phyloP scores from a whole-genome alignment of 2,329 filamentous ascomycete species.

The Sporothrix euskadiensis region DNA sequence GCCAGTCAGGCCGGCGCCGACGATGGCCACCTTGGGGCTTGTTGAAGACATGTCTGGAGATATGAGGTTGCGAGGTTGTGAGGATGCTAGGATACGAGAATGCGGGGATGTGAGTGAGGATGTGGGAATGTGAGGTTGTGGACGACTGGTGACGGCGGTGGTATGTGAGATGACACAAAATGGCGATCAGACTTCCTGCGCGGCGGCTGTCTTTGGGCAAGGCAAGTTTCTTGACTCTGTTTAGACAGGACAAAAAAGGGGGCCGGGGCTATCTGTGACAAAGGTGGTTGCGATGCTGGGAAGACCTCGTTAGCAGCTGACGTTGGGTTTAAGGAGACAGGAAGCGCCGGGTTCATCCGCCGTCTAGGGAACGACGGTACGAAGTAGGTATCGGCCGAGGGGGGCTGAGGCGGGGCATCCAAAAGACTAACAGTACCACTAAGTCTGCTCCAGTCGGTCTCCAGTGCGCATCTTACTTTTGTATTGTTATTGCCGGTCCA shows the following conservation, averaged over 20 bases:
- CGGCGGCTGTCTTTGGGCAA: background rate
- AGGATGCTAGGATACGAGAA: background rate
- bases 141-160: background rate
- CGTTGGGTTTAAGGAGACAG: conserved; percentile 3
- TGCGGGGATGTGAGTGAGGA: background rate
- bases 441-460: background rate
- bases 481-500: conserved; percentile 3
- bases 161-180: background rate
- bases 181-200: background rate
- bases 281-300: background rate
- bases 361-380: background rate
- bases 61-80: background rate
- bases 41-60: background rate
- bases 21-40: conserved; percentile 38
- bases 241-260: background rate
- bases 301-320: conserved; percentile 7
- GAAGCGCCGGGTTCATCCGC: conserved; percentile 15
- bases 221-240: background rate
- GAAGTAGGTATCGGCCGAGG: background rate
- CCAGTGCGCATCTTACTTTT: background rate
- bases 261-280: background rate
- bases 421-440: background rate
- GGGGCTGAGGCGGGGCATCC: background rate
- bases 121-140: background rate
- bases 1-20: conserved; percentile 45